These are phyloP conservation scores for Endoconidiophora laricicola DNA, from an alignment of 2,329 filamentous ascomycete genomes.

Conservation along the genomic window DNA sequence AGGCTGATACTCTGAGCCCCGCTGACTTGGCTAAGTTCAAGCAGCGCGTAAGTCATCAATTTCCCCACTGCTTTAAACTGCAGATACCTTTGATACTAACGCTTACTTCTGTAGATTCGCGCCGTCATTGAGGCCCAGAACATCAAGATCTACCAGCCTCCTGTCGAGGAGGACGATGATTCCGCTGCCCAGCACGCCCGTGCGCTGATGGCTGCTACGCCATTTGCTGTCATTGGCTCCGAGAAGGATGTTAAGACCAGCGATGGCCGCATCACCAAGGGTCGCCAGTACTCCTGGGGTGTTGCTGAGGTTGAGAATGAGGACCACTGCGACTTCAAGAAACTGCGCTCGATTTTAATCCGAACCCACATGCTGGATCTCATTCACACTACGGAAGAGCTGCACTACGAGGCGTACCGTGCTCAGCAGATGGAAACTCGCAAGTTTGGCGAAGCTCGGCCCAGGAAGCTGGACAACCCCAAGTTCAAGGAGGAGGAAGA, in stretches of 20 bases:
- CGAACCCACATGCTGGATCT: constrained; percentile 99
- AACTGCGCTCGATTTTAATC: constrained; percentile 95
- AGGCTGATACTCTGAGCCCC: constrained; percentile 94
- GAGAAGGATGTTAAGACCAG: constrained; percentile 98
- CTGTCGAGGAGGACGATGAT: constrained; percentile 95
- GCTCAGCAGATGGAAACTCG: constrained; percentile 99
- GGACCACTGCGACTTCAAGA: constrained; percentile 99
- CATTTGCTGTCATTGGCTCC: constrained; percentile 94
- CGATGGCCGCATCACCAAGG: constrained; percentile 95
- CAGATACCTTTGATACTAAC: constrained; percentile 13
- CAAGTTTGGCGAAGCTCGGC: constrained; percentile 95
- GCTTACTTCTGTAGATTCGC: constrained; percentile 48
- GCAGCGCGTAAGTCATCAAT: constrained; percentile 53
- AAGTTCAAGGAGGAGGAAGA: constrained; percentile 99
- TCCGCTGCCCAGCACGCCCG: constrained; percentile 88
- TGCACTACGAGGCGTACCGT: constrained; percentile 98
- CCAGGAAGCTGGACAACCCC: constrained; percentile 96
- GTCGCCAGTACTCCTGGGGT: constrained; percentile 97
- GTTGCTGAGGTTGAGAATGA: constrained; percentile 99
- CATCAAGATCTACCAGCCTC: constrained; percentile 99
- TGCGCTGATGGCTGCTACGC: constrained; percentile 90
- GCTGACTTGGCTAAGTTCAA: constrained; percentile 87
- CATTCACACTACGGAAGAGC: constrained; percentile 98
- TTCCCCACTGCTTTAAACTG: neutral
- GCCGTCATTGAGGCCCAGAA: constrained; percentile 94